Conservation (phyloP, 768 basidiomycete genomes). For the Lentinus tigrinus region DNA sequence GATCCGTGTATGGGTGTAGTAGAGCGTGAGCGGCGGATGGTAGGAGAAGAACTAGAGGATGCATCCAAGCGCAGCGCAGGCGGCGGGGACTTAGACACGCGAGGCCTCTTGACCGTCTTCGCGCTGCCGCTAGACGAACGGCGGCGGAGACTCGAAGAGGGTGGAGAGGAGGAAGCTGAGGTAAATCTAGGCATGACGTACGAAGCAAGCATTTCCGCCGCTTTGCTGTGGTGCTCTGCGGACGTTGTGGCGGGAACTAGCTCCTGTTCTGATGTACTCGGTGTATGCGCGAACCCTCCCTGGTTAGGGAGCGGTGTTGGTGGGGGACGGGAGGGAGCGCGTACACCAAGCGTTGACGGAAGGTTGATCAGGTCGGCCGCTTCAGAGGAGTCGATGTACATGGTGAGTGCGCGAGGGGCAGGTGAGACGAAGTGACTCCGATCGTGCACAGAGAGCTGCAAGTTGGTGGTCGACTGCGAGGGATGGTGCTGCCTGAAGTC, state of each 20-base stretch:
- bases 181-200: slow-evolving; percentile 16
- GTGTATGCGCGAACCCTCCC: background rate
- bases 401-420: slow-evolving; percentile 73
- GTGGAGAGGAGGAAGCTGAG: slow-evolving; percentile 8
- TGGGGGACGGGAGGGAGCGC: slow-evolving; percentile 27
- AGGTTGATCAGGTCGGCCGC: slow-evolving; percentile 54
- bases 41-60: slow-evolving; percentile 9
- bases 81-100: slow-evolving; percentile 20
- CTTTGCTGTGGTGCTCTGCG: background rate
- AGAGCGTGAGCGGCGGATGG: slow-evolving; percentile 23
- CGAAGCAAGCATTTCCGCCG: slow-evolving; percentile 27
- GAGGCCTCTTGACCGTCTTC: slow-evolving; percentile 7
- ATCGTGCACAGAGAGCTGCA: slow-evolving; percentile 51
- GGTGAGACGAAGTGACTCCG: slow-evolving; percentile 60
- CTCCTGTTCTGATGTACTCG: slow-evolving; percentile 12
- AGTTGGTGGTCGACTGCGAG: slow-evolving; percentile 41
- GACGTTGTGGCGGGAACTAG: background rate
- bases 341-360: slow-evolving; percentile 71
- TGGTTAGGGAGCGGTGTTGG: slow-evolving; percentile 19
- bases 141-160: slow-evolving; percentile 14
- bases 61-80: slow-evolving; percentile 11
- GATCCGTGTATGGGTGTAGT: slow-evolving; percentile 29
- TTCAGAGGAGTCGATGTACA: slow-evolving; percentile 61
- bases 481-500: slow-evolving; percentile 20
- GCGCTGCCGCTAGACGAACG: slow-evolving; percentile 17